phyloP scores from a whole-genome alignment of 768 basidiomycete species.

The Termitomyces sp. region DNA sequence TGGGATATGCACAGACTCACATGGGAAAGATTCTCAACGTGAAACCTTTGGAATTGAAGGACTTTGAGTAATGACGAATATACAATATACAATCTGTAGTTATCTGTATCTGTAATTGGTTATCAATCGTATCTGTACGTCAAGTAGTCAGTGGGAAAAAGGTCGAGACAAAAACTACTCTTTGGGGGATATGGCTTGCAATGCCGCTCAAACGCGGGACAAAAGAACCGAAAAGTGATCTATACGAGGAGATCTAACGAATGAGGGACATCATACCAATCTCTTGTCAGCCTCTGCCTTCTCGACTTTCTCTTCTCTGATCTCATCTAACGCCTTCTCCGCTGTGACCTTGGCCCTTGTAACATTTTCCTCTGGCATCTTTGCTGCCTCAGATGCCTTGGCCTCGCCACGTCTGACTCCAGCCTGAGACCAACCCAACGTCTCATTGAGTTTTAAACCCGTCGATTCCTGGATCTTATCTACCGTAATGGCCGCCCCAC shows the following conservation, averaged over 20 bases:
- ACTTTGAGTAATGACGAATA: conserved; percentile 14
- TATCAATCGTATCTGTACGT: background rate
- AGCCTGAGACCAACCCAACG: conserved; percentile 36
- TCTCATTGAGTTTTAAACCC: conserved; percentile 66
- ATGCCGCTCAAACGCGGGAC: background rate
- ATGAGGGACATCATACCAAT: conserved; percentile 7
- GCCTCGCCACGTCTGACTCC: conserved; percentile 13
- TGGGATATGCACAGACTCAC: conserved; percentile 29
- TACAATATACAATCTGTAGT: background rate
- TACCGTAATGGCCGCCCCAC: conserved; percentile 40
- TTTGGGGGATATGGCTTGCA: background rate
- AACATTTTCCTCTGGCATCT: conserved; percentile 21
- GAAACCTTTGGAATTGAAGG: conserved; percentile 17
- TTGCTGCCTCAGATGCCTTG: conserved; percentile 17
- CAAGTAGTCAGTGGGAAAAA: background rate
- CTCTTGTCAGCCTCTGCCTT: conserved; percentile 9
- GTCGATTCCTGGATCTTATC: conserved; percentile 60
- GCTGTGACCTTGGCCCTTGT: conserved; percentile 9
- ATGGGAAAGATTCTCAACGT: conserved; percentile 32
- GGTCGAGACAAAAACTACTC: background rate
- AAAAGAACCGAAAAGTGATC: background rate
- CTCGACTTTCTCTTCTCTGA: conserved; percentile 12
- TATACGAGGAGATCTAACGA: conserved; percentile 5
- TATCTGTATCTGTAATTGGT: background rate
- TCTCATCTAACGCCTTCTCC: conserved; percentile 20